phyloP scores from a whole-genome alignment of 2,329 filamentous ascomycete species.

The Dothideomycetes sp. region DNA sequence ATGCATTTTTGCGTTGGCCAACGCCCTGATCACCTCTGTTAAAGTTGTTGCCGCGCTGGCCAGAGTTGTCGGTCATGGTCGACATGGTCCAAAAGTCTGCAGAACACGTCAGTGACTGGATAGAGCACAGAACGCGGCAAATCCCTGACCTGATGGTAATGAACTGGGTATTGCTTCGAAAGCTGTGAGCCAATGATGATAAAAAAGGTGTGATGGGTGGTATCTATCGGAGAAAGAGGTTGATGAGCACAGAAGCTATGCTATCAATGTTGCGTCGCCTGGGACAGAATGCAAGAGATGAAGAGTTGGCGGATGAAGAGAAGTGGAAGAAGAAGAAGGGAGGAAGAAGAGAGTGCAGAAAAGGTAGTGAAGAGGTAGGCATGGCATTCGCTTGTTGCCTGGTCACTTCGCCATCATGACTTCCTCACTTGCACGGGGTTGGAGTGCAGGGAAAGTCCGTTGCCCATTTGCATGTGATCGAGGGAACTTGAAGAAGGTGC shows the following conservation, averaged over 20 bases:
- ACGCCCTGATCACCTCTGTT: slow-evolving; percentile 15
- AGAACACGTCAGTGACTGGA: neutral
- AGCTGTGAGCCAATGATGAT: slow-evolving; percentile 1
- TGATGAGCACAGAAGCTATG: slow-evolving; percentile 28
- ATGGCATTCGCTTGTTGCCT: slow-evolving; percentile 1
- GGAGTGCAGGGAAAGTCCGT: slow-evolving; percentile 17
- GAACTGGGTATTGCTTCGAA: slow-evolving; percentile 1
- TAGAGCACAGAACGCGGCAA: neutral
- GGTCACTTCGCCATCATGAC: slow-evolving; percentile 6
- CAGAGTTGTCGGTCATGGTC: slow-evolving; percentile 26
- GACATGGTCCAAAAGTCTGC: slow-evolving; percentile 24
- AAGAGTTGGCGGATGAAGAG: slow-evolving; percentile 24
- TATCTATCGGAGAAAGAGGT: slow-evolving; percentile 19
- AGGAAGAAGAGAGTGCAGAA: slow-evolving; percentile 15
- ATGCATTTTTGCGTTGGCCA: slow-evolving; percentile 23
- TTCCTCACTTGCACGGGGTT: neutral
- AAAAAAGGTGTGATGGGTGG: slow-evolving; percentile 12
- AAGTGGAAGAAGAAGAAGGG: slow-evolving; percentile 17
- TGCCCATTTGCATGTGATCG: slow-evolving; percentile 14
- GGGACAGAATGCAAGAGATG: slow-evolving; percentile 29
- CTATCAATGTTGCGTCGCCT: slow-evolving; percentile 24
- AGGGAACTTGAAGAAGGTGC: slow-evolving; percentile 13
- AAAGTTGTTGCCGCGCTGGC: slow-evolving; percentile 21
- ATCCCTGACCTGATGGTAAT: neutral
- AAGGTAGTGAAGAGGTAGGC: slow-evolving; percentile 10